Base-by-base conservation (phyloP, 2,329 filamentous ascomycete genomes). In the Penicillium olsonii region DNA sequence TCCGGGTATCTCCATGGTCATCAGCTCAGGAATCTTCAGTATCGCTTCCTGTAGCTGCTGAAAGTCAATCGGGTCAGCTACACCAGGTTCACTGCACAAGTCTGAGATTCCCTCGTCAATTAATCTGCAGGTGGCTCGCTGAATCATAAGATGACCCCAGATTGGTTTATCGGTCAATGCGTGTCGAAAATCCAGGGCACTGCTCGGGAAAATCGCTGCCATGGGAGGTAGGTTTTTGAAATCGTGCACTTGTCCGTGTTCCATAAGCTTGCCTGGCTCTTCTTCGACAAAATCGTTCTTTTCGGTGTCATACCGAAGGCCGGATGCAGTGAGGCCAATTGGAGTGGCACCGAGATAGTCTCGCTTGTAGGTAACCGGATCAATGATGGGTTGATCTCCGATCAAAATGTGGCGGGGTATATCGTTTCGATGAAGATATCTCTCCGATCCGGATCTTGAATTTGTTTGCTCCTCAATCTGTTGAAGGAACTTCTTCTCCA, bases 281-380 rank as follows among this genome's bases (percentile, higher is more conserved):
- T 43, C 41, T 33, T 43, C 5, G 18, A 43, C 14, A 6, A 43
- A 34, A 15, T 14, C 19, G 14, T 15, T 19, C n/a, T 12, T 22
- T 10, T 20, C 15, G 12, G n/a, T 31, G 29, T 34, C 37, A 37
- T 52, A 54, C 6, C 37, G 24, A 10, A 49, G 34, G 5, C 46
- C 37, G 20, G 37, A 56, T 24, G 43, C 45, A 9, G 35, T 33
- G 12, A 55, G 31, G 27, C 35, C 27, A 15, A 50, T 49, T 8
- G 54, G 54, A 2, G 43, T 47, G 37, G 31, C 27, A 24, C 54
- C 54, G 18, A 39, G 40, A 34, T 53, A 57, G 12, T 57, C 52
- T 9, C 41, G 27, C 4, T 31, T 14, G 18, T 45, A 57, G 10
- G 47, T 33, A 7, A 37, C 37, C 12, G 47, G 44, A 12, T 52